These are phyloP conservation scores for Chaetoscypha palmicola DNA, from an alignment of 2,329 filamentous ascomycete genomes.

Conservation along the genomic window DNA sequence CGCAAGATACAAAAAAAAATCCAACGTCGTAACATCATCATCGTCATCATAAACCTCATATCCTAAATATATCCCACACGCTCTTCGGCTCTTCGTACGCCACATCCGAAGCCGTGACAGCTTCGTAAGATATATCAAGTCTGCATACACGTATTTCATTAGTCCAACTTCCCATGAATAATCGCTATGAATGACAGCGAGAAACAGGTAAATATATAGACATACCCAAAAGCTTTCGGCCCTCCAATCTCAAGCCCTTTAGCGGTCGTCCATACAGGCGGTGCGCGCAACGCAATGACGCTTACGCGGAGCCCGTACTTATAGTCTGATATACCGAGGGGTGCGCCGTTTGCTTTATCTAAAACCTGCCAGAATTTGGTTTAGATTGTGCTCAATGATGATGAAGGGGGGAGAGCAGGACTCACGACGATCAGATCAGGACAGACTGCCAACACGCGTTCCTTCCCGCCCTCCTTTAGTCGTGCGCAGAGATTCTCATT, in stretches of 20 bases:
- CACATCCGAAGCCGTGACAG: slow-evolving; percentile 12
- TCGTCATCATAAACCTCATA: not conserved
- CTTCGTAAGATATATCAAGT: slow-evolving; percentile 24
- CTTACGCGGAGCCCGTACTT: slow-evolving; percentile 44
- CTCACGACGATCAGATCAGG: slow-evolving; percentile 26
- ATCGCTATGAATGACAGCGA: not conserved
- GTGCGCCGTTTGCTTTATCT: slow-evolving; percentile 42
- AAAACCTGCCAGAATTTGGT: slow-evolving; percentile 28
- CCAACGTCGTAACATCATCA: too few relatives aligned
- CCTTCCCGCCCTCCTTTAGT: slow-evolving; percentile 15
- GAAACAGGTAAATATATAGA: slow-evolving; percentile 1
- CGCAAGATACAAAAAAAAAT: too few relatives aligned
- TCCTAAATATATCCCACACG: slow-evolving; percentile 27
- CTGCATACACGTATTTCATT: slow-evolving; percentile 5
- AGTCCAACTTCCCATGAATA: not conserved
- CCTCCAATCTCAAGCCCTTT: slow-evolving; percentile 36
- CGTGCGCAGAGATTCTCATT: slow-evolving; percentile 28
- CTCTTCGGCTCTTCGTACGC: slow-evolving; percentile 25
- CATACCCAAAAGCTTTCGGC: slow-evolving; percentile 35
- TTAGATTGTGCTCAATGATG: too few relatives aligned
- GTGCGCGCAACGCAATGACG: slow-evolving; percentile 43
- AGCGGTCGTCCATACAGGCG: slow-evolving; percentile 41
- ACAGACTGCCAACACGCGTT: slow-evolving; percentile 23
- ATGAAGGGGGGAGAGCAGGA: not conserved
- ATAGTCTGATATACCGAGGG: slow-evolving; percentile 43